These are phyloP conservation scores for Dryadomyces quercivorus DNA, from an alignment of 2,329 filamentous ascomycete species.

Conservation along the genomic window DNA sequence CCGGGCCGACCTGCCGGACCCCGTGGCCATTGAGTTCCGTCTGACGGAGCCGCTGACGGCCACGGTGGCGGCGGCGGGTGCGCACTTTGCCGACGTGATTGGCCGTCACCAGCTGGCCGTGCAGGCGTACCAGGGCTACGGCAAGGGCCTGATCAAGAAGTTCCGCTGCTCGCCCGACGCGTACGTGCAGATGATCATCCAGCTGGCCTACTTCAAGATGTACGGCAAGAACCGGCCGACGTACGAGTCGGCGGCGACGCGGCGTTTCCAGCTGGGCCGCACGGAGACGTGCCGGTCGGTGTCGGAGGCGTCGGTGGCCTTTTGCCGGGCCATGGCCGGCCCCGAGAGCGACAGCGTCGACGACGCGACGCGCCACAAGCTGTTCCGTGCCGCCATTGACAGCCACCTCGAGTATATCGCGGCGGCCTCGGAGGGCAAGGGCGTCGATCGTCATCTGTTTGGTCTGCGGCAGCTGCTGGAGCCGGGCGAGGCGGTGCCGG, in stretches of 20 bases:
- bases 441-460: constrained; percentile 94
- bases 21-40: constrained; percentile 64
- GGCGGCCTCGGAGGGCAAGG: constrained; percentile 81
- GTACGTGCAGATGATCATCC: constrained; percentile 97
- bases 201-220: constrained; percentile 98
- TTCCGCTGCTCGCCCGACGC: constrained; percentile 97
- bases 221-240: constrained; percentile 96
- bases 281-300: constrained; percentile 93
- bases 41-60: constrained; percentile 60
- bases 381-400: constrained; percentile 72
- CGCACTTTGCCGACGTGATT: constrained; percentile 73
- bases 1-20: constrained; percentile 76
- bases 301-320: constrained; percentile 81
- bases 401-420: constrained; percentile 84
- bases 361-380: constrained; percentile 37
- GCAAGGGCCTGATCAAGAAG: constrained; percentile 97
- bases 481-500: constrained; percentile 68
- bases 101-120: constrained; percentile 81
- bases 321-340: constrained; percentile 79
- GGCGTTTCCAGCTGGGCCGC: constrained; percentile 89
- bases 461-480: constrained; percentile 84
- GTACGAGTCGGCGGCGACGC: constrained; percentile 90
- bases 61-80: constrained; percentile 66
- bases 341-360: constrained; percentile 36
- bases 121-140: constrained; percentile 93